phyloP scores from a whole-genome alignment of 345 rosid species.

The Limnanthes douglasii region DNA sequence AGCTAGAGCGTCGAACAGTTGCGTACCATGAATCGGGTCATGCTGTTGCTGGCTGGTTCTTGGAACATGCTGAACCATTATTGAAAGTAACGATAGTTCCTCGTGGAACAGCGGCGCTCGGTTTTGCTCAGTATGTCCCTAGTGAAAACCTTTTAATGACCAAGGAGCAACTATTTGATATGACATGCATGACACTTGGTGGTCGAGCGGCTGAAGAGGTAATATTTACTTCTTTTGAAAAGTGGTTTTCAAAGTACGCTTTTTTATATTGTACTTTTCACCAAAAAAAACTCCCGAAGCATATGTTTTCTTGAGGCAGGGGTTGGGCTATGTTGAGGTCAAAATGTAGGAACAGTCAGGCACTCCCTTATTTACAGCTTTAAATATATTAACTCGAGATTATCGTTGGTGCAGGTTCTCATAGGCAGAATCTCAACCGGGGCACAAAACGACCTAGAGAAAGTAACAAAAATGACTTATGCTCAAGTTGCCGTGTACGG shows the following conservation, averaged over 20 bases:
- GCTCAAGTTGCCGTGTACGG: conserved; percentile 97
- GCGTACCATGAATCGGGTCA: conserved; percentile 98
- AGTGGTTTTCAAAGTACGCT: too few relatives aligned
- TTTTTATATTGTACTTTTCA: too few relatives aligned
- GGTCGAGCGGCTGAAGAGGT: conserved; percentile 99
- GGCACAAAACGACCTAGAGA: conserved; percentile 92
- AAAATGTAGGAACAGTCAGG: too few relatives aligned
- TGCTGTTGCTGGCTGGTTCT: conserved; percentile 90
- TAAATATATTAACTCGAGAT: too few relatives aligned
- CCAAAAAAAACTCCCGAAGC: too few relatives aligned
- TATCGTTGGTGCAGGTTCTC: conserved; percentile 33
- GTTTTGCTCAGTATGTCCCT: conserved; percentile 94
- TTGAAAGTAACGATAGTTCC: conserved; percentile 95
- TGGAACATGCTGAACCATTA: conserved; percentile 96
- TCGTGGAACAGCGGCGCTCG: conserved; percentile 92
- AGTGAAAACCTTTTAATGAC: conserved; percentile 93
- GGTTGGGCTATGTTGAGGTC: too few relatives aligned
- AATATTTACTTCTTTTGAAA: too few relatives aligned
- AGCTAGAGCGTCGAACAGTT: conserved; percentile 76
- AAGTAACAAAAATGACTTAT: conserved; percentile 89
- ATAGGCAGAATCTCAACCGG: conserved; percentile 87
- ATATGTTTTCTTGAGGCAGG: too few relatives aligned
- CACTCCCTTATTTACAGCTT: too few relatives aligned
- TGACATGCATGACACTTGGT: conserved; percentile 97
- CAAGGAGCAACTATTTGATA: conserved; percentile 88